Evolutionary conservation across 352 stramenopile genomes (phyloP), one percentile per base, ranked within the genome.

Genomic region (Phytophthora constricta): DNA sequence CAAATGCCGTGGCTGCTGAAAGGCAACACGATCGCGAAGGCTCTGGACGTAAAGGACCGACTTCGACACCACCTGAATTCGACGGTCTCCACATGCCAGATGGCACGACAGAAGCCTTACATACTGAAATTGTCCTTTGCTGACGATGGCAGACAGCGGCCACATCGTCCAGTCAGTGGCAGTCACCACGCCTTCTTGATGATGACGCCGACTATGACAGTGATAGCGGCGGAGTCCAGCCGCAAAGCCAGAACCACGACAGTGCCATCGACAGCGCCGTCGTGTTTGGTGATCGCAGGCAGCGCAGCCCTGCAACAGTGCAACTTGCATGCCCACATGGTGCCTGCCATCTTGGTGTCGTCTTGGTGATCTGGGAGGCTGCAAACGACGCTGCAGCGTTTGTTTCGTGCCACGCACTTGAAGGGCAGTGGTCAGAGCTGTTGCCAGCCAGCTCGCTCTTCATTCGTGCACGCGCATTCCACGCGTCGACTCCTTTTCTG

Each of bases 191-290:
- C 7, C 31, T 11, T 13, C 31, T 37, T 37, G 31, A 37, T 37
- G 1, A 13, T 7, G 13, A 7, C 31, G 13, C 7, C 13, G 31
- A 37, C 31, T 37, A 11, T 37, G n/a, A n/a, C n/a, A n/a, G n/a
- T 37, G 41, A 47, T 47, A 47, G 41, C 41, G 22, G 10, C 41
- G 41, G 41, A 47, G 41, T 10, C 19, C 41, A 47, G 41, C 41
- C 41, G 41, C 19, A 23, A 23, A 20, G 19, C 17, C 9, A 17
- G 41, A 47, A 47, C 41, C 41, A 47, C 41, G 41, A 47, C 41
- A 47, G 9, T 23, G n/a, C n/a, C n/a, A n/a, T n/a, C n/a, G n/a
- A n/a, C n/a, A n/a, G n/a, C n/a, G n/a, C n/a, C n/a, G n/a, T n/a
- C n/a, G n/a, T n/a, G n/a, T 19, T 13, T 16, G 34, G 4, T 42